Evolutionary conservation across 768 basidiomycete genomes (phyloP).

Genomic region (Pisolithus marmoratus): DNA sequence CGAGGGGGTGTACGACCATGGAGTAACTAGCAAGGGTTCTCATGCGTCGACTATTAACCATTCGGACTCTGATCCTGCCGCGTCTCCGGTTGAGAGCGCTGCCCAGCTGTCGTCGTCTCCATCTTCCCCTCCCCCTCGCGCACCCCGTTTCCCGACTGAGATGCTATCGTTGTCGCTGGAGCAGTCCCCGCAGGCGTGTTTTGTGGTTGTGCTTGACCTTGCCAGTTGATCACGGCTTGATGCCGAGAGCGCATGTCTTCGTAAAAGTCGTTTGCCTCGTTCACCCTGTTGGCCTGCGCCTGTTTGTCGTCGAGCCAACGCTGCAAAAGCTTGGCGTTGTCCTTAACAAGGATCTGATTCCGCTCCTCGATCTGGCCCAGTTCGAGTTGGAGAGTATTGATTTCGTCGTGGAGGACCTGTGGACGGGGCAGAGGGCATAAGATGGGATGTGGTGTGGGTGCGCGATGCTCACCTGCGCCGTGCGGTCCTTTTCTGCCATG

Average conservation of each 20-base stretch:
- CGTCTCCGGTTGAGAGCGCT: constrained; percentile 62
- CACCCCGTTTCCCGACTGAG: constrained; percentile 38
- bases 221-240: constrained; percentile 55
- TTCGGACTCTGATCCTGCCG: constrained; percentile 83
- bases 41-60: constrained; percentile 70
- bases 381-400: constrained; percentile 87
- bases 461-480: constrained; percentile 64
- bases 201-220: constrained; percentile 11
- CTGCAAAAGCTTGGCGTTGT: constrained; percentile 92
- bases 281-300: constrained; percentile 89
- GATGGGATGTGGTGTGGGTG: background rate
- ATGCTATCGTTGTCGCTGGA: constrained; percentile 33
- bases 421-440: constrained; percentile 2
- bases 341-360: constrained; percentile 79
- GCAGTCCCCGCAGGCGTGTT: constrained; percentile 1
- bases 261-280: constrained; percentile 86
- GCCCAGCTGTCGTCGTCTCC: constrained; percentile 59
- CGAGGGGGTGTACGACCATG: constrained; percentile 15
- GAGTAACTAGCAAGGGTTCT: constrained; percentile 10
- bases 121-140: constrained; percentile 35
- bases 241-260: constrained; percentile 79
- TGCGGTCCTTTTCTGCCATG: constrained; percentile 84
- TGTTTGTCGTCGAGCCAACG: constrained; percentile 97
- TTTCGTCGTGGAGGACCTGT: constrained; percentile 92
- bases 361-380: constrained; percentile 84